These are phyloP conservation scores for Cryptococcus amylolentus DNA, from an alignment of 1,284 basidiomycete genomes.

Conservation along the genomic window DNA sequence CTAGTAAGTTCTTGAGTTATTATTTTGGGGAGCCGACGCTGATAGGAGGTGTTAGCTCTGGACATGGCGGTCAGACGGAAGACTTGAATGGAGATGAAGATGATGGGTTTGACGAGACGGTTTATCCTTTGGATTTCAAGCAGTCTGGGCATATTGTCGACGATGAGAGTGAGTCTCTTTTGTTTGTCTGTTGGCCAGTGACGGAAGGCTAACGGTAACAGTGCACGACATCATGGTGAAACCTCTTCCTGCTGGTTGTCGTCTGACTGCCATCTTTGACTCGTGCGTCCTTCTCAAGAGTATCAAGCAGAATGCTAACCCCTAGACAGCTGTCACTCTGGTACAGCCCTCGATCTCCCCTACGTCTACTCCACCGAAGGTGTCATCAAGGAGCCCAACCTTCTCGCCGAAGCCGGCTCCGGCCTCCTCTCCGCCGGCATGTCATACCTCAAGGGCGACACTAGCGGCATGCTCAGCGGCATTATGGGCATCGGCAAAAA, in stretches of 20 bases:
- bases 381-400: conserved; percentile 87
- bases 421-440: conserved; percentile 58
- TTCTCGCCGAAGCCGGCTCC: conserved; percentile 71
- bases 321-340: conserved; percentile 36
- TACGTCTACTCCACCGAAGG: conserved; percentile 83
- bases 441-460: conserved; percentile 59
- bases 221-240: conserved; percentile 56
- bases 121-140: conserved; percentile 81
- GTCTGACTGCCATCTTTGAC: conserved; percentile 85
- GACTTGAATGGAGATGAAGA: conserved; percentile 60
- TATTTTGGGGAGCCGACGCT: not conserved
- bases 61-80: conserved; percentile 75
- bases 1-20: conserved; percentile 31
- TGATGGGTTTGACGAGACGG: conserved; percentile 56
- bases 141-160: conserved; percentile 72
- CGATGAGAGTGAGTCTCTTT: conserved; percentile 34
- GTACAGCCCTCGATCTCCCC: conserved; percentile 52
- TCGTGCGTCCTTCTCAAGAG: conserved; percentile 23
- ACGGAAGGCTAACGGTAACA: not conserved
- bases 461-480: conserved; percentile 63
- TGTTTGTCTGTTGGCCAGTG: not conserved
- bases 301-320: not conserved
- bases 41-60: conserved; percentile 44
- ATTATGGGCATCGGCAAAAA: conserved; percentile 47
- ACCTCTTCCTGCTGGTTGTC: conserved; percentile 75